Conservation (phyloP, 208 protist species). For the Crithidia bombi region DNA sequence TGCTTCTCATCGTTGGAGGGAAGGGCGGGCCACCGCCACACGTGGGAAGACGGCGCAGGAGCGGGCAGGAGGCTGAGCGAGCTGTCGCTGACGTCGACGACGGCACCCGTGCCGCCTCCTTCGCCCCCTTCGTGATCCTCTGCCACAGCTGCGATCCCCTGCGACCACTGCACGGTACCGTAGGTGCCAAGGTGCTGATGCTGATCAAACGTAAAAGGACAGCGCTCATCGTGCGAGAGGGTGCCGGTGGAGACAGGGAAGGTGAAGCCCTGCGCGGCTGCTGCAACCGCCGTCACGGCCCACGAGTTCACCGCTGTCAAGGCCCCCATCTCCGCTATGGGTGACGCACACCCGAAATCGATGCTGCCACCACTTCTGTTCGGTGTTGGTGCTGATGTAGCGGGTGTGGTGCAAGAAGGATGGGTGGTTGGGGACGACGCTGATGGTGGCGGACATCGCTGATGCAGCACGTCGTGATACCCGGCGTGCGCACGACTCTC, state of each 20-base stretch:
- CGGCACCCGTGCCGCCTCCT: not conserved
- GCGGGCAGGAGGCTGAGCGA: not conserved
- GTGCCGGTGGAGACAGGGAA: slow-evolving; percentile 25
- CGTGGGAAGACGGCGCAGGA: not conserved
- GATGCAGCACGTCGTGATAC: slow-evolving; percentile 59
- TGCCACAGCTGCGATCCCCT: slow-evolving; percentile 37
- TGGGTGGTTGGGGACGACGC: not conserved
- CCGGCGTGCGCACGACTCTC: slow-evolving; percentile 64
- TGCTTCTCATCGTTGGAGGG: slow-evolving; percentile 53
- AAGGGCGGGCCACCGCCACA: slow-evolving; percentile 25
- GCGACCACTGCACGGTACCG: slow-evolving; percentile 55
- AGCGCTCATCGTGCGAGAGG: slow-evolving; percentile 29
- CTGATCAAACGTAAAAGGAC: slow-evolving; percentile 41
- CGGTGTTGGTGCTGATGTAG: not conserved
- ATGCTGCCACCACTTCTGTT: not conserved
- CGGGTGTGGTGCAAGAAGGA: not conserved
- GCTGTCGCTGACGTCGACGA: not conserved
- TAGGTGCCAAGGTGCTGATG: slow-evolving; percentile 51
- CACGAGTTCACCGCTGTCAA: slow-evolving; percentile 23
- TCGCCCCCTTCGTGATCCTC: not conserved
- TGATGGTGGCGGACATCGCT: slow-evolving; percentile 18
- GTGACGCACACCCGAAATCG: not conserved
- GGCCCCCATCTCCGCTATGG: not conserved
- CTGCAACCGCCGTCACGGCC: slow-evolving; percentile 3
- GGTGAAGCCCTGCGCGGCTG: slow-evolving; percentile 12